phyloP scores from a whole-genome alignment of 2,329 filamentous ascomycete genomes.

The Clarireedia paspali region DNA sequence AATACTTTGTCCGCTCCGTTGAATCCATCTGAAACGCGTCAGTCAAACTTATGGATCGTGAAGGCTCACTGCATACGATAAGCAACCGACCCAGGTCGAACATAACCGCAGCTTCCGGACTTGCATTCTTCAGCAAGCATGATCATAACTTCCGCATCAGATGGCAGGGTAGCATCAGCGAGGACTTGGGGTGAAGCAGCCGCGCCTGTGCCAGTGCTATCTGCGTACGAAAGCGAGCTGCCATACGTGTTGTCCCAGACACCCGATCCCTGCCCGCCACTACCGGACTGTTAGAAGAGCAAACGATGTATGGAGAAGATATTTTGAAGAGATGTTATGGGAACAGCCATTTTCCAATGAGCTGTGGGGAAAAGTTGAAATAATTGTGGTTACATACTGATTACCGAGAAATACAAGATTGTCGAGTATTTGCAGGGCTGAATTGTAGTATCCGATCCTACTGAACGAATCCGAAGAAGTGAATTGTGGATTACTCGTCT shows the following conservation, averaged over 20 bases:
- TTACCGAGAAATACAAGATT: conserved; percentile 53
- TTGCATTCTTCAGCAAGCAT: conserved; percentile 43
- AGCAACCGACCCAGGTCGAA: conserved; percentile 40
- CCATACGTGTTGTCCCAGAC: conserved; percentile 35
- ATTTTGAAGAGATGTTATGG: too few species aligned
- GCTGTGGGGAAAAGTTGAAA: neutral
- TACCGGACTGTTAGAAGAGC: neutral
- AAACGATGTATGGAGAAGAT: too few species aligned
- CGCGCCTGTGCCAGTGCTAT: conserved; percentile 38
- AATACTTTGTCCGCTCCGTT: conserved; percentile 63
- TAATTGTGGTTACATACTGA: conserved; percentile 17
- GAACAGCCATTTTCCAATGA: too few species aligned
- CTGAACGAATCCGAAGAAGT: conserved; percentile 28
- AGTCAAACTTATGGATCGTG: neutral
- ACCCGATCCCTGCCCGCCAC: conserved; percentile 46
- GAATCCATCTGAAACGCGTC: conserved; percentile 53
- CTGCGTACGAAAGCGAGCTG: conserved; percentile 27
- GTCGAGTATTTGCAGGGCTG: conserved; percentile 35
- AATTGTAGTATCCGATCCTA: conserved; percentile 41
- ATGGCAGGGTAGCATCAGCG: conserved; percentile 40
- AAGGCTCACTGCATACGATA: conserved; percentile 35
- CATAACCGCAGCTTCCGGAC: conserved; percentile 38
- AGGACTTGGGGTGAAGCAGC: conserved; percentile 42
- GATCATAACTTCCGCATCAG: conserved; percentile 42
- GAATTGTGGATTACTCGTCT: conserved; percentile 11